Evolutionary conservation across 2,329 filamentous ascomycete genomes (phyloP).

Genomic region (Aspergillus tanneri): DNA sequence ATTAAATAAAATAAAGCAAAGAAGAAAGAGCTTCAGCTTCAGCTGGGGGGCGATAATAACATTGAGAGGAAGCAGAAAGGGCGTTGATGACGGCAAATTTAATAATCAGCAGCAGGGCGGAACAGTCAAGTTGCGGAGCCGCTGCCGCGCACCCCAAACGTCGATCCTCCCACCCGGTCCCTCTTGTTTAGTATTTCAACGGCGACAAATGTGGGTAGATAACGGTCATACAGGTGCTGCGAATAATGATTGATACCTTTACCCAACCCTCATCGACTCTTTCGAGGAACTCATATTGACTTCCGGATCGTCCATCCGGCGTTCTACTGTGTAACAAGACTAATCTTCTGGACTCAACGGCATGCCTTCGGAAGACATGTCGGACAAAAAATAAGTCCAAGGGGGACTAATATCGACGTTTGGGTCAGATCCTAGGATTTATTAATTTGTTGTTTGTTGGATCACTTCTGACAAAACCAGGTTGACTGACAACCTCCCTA

Average conservation of each 20-base stretch:
- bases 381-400: conserved; percentile 19
- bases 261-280: conserved; percentile 7
- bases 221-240: neutral
- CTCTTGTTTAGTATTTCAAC: neutral
- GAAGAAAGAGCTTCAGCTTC: neutral
- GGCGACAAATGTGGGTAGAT: neutral
- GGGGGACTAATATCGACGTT: conserved; percentile 14
- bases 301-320: conserved; percentile 29
- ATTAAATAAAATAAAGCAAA: neutral
- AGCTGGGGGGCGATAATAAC: neutral
- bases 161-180: conserved; percentile 3
- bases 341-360: conserved; percentile 27
- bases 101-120: neutral
- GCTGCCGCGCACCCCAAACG: no score
- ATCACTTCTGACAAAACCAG: conserved; percentile 7
- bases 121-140: conserved; percentile 8
- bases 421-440: conserved; percentile 11
- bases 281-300: conserved; percentile 16
- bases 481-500: no score
- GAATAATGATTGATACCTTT: neutral
- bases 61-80: neutral
- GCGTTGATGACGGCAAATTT: neutral
- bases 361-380: conserved; percentile 32
- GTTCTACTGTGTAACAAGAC: conserved; percentile 28
- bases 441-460: conserved; percentile 22